phyloP scores from a whole-genome alignment of 805 yeast species.

The Priceomyces haplophilus region DNA sequence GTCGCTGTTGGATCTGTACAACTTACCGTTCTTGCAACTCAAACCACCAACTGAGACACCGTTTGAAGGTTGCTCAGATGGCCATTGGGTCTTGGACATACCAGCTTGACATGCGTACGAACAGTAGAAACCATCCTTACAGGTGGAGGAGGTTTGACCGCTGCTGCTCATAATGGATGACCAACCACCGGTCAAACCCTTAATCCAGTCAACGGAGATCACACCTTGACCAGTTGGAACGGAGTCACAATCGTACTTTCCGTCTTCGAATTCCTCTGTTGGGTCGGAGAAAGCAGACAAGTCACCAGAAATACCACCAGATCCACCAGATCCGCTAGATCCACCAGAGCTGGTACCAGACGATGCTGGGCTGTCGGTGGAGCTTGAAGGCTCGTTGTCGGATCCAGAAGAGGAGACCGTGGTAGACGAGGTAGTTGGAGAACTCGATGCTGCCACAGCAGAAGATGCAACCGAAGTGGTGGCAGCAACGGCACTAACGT shows the following conservation, averaged over 20 bases:
- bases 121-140: slow-evolving; percentile 68
- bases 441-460: slow-evolving; percentile 8
- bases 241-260: slow-evolving; percentile 61
- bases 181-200: slow-evolving; percentile 51
- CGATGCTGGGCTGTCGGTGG: slow-evolving; percentile 9
- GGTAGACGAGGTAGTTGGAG: slow-evolving; percentile 9
- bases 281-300: slow-evolving; percentile 51
- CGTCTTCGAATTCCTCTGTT: slow-evolving; percentile 59
- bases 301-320: slow-evolving; percentile 51
- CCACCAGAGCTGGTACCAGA: slow-evolving; percentile 29
- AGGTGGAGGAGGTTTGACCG: slow-evolving; percentile 45
- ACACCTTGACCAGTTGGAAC: slow-evolving; percentile 80
- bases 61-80: slow-evolving; percentile 58
- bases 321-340: slow-evolving; percentile 32
- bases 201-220: slow-evolving; percentile 51
- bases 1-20: slow-evolving; percentile 57
- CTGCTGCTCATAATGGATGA: slow-evolving; percentile 46
- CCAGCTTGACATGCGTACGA: slow-evolving; percentile 79
- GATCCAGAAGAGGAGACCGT: slow-evolving; percentile 9
- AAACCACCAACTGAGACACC: slow-evolving; percentile 76
- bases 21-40: slow-evolving; percentile 56
- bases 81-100: slow-evolving; percentile 83
- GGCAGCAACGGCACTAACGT: slow-evolving; percentile 11
- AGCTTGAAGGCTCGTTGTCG: slow-evolving; percentile 10
- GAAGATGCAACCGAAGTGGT: slow-evolving; percentile 6